phyloP scores from a whole-genome alignment of 2,329 filamentous ascomycete genomes.

The Xylariaceae sp. region DNA sequence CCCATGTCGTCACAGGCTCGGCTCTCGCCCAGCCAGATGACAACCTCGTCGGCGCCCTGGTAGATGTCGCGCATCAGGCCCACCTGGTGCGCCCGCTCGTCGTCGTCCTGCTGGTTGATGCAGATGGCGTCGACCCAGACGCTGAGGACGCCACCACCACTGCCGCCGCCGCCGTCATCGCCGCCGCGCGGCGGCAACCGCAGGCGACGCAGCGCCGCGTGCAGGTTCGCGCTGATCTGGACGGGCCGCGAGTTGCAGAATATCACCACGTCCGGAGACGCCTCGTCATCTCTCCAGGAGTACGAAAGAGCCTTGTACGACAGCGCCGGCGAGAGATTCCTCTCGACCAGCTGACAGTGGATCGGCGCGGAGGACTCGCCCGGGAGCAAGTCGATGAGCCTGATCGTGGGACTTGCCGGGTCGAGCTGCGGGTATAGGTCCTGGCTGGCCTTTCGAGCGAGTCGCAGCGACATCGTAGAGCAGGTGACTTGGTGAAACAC shows the following conservation, averaged over 20 bases:
- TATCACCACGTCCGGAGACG: conserved; percentile 6
- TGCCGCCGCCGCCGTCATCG: no score
- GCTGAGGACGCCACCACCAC: no score
- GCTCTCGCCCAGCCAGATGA: conserved; percentile 20
- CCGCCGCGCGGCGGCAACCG: conserved; percentile 8
- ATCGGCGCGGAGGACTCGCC: conserved; percentile 6
- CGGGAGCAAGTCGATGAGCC: conserved; percentile 13
- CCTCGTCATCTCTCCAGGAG: conserved; percentile 14
- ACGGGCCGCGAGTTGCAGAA: conserved; percentile 12
- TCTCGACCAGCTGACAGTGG: conserved; percentile 14
- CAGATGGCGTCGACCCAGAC: conserved; percentile 21
- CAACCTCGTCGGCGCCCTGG: conserved; percentile 13
- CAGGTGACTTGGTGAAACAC: no score
- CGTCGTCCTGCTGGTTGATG: conserved; percentile 19
- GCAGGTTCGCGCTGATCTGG: conserved; percentile 14
- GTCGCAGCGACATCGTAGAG: conserved; percentile 11
- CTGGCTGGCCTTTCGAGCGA: conserved; percentile 7
- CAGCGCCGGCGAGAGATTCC: not conserved
- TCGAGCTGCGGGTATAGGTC: conserved; percentile 11
- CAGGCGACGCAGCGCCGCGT: conserved; percentile 13
- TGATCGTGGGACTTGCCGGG: conserved; percentile 5
- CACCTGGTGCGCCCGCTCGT: conserved; percentile 17
- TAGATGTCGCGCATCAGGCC: conserved; percentile 21
- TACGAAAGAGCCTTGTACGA: conserved; percentile 19
- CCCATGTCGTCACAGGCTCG: conserved; percentile 12